Base-by-base conservation (phyloP, 495 filamentous ascomycete genomes). In the Penicillium paradoxum region DNA sequence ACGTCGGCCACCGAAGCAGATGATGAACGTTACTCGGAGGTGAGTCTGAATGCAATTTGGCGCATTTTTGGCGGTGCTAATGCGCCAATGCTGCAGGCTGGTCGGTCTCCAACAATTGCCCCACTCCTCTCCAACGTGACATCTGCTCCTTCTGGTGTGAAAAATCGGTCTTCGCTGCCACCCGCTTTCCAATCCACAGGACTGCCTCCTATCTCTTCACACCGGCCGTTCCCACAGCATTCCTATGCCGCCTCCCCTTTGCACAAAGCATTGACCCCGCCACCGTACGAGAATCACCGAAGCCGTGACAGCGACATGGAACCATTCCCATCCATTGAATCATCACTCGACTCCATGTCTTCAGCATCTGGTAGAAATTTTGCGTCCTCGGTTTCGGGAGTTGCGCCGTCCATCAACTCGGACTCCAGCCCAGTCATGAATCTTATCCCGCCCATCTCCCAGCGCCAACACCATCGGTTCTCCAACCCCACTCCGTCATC, bases 1-100 rank as follows among this genome's bases (percentile, higher is more conserved):
- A 86, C 90, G 14, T 95, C 89, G 32, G 90, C 89, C 9, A 95
- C 89, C 6, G 90, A 95, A 76, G 79, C 66, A 38, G 91, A 93
- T 70, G 90, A 93, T 58, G 89, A 92, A 60, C 82, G 85, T 58
- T 88, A 92, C 56, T 81, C 89, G 8, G 72, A 75, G 61, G 72
- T 75, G 52, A 58, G 64, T 57, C 50, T 47, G n/a, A 4, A 13
- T 42, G 6, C 30, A 9, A 18, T n/a, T 19, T 8, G 33, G 22
- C 36, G 24, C 24, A 4, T 27, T 19, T 27, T 40, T 11, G 6
- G 27, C 18, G 17, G 4, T 48, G 17, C 52, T 37, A 21, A 45
- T 45, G 24, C 13, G 33, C 18, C 29, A 43, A 18, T 40, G 30
- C 11, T 65, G 69, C 83, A 66, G 63, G 53, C 63, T 49, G 85